Evolutionary conservation across 371 early-diverging fungal genomes (phyloP), one percentile per base, ranked within the genome.

Genomic region (Circinella umbellata): DNA sequence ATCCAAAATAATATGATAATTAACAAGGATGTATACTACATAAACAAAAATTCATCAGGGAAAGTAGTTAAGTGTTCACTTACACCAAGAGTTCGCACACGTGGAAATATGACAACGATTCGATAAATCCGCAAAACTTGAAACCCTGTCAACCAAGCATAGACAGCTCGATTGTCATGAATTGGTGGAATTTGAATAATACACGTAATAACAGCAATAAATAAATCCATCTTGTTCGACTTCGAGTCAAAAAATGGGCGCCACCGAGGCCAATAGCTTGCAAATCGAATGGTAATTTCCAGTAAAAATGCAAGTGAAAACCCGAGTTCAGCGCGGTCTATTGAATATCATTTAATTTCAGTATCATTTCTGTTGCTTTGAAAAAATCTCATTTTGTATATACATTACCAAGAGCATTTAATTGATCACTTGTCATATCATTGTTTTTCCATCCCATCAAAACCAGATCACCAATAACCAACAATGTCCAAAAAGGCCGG

Each of bases 141-240:
- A 68, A 91, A 91, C 4, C 86, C 85, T 4, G 89, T 85, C 35
- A 91, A 74, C 75, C 88, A 91, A 8, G 86, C 77, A 73, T 88
- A 91, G 3, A 75, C 79, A 20, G 60, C 53, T 1, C 66, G 77
- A 13, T 78, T 68, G 11, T 72, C 38, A 6, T 73, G 83, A 64
- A 89, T 85, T 8, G 78, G 62, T 8, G 88, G 87, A 37, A 87
- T 81, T 59, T 84, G 86, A 46, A 89, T 88, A 7, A 85, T 71
- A 42, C 85, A 78, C 0, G 90, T 88, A 1, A 86, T 63, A 15
- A 86, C 38, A 3, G 87, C 88, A 63, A 91, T 70, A 36, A 86
- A 60, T 46, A 86, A 64, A 68, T 91, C 90, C 1, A 86, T 80
- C 2, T 67, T 42, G 51, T 88, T 89, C 64, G 81, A 76, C 39